Evolutionary conservation across 164 flowering plant genomes (phyloP).

Genomic region (Kingdonia uniflora): DNA sequence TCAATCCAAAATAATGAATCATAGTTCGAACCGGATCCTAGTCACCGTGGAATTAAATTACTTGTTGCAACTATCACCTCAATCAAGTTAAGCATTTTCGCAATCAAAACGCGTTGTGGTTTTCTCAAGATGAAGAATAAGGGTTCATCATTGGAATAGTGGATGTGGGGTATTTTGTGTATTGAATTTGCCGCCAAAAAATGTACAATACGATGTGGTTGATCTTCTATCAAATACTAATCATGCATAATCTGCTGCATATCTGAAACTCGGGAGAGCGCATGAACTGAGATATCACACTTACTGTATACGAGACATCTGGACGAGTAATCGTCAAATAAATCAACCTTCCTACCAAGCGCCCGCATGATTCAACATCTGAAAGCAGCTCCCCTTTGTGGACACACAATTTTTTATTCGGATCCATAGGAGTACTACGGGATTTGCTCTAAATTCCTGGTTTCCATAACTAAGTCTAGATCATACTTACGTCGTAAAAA

Average conservation of each 20-base stretch:
- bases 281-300: neutral
- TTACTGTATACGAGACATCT: neutral
- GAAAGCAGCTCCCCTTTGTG: neutral
- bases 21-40: no score
- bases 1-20: no score
- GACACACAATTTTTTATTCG: neutral
- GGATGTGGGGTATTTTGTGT: no score
- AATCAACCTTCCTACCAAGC: neutral
- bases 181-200: no score
- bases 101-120: no score
- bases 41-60: no score
- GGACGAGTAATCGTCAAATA: neutral
- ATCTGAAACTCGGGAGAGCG: neutral
- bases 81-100: no score
- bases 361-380: neutral
- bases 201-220: neutral
- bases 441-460: neutral
- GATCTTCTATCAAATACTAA: neutral
- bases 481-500: neutral
- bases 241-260: neutral
- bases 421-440: neutral
- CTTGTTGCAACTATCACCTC: no score
- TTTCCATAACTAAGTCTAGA: neutral
- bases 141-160: no score
- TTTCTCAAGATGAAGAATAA: no score